Base-by-base conservation (phyloP, 345 rosid genomes). In the Nasturtium officinale region DNA sequence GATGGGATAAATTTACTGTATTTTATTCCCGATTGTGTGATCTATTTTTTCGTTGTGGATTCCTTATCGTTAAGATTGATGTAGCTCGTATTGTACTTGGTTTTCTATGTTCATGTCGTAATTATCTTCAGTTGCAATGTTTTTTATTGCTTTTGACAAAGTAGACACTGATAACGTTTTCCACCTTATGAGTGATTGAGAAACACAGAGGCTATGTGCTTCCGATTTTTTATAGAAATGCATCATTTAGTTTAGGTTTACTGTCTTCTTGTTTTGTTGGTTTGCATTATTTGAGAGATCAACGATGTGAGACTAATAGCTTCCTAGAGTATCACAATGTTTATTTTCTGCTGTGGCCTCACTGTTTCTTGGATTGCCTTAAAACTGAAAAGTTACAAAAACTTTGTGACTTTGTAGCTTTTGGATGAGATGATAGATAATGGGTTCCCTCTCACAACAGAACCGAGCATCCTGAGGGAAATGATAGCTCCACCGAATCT, bases 361-460 rank as follows among this genome's bases (percentile, higher is more conserved):
- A 5, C 12, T 1, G 0, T 17, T 18, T 40, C 15, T 47, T 21
- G 25, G 21, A 45, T 64, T 16, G 26, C 11, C 33, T 72, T 73
- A 25, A 63, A 54, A n/a, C 57, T 72, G 42, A 76, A 16, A 50
- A 40, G 26, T 46, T 18, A 16, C 11, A 23, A 40, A 60, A 38
- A 9, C 45, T 58, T 65, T 73, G 26, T 50, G 55, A 55, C 33
- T 76, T 76, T 83, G 86, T 90, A 94, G 97, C 95, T 91, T 65
- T 71, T 91, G 80, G 98, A 95, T 77, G 98, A 95, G 90, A 95
- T 95, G 99, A 92, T 95, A 76, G 96, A 90, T 78, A 95, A 95
- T 75, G 98, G 98, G 68, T 92, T 87, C 83, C 99, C 99, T 30
- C 91, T 95, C 68, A 90, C 98, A 17, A 92, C 98, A 51, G 99